Conservation (phyloP, 2,329 filamentous ascomycete genomes). For the Penicillium sp. region DNA sequence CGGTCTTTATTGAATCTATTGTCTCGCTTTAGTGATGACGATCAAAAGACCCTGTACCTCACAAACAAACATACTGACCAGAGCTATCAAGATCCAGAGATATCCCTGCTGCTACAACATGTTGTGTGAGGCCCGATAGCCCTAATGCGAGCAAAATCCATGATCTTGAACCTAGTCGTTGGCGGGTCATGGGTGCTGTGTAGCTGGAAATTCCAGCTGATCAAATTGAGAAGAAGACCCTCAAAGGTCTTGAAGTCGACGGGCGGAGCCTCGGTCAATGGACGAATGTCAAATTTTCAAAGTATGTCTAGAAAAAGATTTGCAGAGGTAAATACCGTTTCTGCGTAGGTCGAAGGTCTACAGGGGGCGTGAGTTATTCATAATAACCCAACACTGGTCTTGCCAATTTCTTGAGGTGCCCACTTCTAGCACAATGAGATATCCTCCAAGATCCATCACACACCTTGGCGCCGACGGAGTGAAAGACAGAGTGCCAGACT, state of each 20-base stretch:
- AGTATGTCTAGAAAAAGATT: neutral
- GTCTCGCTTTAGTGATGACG: neutral
- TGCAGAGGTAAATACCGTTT: neutral
- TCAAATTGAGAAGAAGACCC: neutral
- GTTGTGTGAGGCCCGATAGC: neutral
- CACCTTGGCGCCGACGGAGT: slow-evolving; percentile 12
- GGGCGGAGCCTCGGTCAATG: neutral
- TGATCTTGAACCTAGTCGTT: neutral
- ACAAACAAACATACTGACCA: slow-evolving; percentile 2
- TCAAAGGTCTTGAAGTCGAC: neutral
- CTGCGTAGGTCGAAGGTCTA: neutral
- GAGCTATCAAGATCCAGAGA: slow-evolving; percentile 9
- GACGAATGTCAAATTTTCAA: neutral
- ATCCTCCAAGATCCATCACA: slow-evolving; percentile 5
- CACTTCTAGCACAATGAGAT: neutral
- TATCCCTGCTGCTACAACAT: slow-evolving; percentile 5
- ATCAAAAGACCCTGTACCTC: neutral
- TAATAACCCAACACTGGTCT: neutral
- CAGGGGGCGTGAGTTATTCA: neutral
- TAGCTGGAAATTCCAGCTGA: neutral
- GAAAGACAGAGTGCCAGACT: neutral
- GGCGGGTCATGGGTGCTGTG: neutral
- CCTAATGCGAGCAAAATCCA: slow-evolving; percentile 9
- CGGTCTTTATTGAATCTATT: slow-evolving; percentile 51
- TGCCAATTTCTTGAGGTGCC: neutral